Conservation (phyloP, 169 alveolate genomes). For the Plasmodium coatneyi region DNA sequence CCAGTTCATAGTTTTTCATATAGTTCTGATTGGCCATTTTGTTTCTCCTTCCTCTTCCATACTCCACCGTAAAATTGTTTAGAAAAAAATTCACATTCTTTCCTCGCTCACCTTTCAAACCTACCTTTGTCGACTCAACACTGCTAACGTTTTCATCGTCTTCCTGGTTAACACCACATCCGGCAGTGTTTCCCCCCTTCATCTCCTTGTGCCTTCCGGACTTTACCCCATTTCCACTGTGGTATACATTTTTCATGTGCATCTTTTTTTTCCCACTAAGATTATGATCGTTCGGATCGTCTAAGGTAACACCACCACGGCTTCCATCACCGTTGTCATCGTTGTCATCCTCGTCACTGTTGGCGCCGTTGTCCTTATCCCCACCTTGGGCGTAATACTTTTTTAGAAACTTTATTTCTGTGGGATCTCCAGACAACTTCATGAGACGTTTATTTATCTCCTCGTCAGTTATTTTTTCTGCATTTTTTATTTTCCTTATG, state of each 20-base stretch:
- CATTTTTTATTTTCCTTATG: not conserved
- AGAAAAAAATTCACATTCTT: slow-evolving; percentile 2
- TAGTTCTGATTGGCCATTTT: slow-evolving; percentile 32
- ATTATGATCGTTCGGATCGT: not conserved
- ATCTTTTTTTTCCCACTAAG: not conserved
- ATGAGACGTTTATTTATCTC: not conserved
- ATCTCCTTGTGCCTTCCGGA: not conserved
- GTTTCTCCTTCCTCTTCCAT: slow-evolving; percentile 54
- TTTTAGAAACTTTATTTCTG: not conserved
- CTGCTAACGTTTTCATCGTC: not conserved
- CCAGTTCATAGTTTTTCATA: slow-evolving; percentile 10
- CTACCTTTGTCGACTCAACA: not conserved
- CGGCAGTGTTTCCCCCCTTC: not conserved
- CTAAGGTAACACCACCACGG: not conserved
- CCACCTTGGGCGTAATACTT: not conserved
- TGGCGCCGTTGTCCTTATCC: not conserved
- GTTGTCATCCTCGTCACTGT: not conserved
- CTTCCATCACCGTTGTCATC: not conserved
- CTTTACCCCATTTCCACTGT: not conserved
- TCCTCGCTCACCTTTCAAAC: slow-evolving; percentile 12
- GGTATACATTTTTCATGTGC: not conserved
- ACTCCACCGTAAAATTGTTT: not conserved
- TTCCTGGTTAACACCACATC: not conserved
- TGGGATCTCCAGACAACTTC: not conserved
- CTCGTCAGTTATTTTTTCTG: not conserved